Percentiles rank a stretch among this genome's conserved stretches.
These are phyloP conservation scores for Paecilomyces variotii DNA, from an alignment of 2,329 filamentous ascomycete species.

Conservation along the genomic window DNA sequence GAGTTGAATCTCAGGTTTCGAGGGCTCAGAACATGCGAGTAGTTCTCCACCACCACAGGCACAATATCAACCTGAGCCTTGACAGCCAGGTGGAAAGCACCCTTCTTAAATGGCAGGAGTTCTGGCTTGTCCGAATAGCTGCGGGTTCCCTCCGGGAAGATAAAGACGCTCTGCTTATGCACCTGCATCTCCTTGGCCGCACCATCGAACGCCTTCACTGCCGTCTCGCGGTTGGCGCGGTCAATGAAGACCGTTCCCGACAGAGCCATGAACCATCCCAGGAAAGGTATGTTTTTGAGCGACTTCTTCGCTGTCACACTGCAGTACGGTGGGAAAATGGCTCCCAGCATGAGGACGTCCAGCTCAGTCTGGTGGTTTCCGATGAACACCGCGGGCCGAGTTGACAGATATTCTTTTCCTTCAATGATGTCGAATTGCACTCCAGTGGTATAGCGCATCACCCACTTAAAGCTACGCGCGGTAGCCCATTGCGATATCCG, in stretches of 20 bases:
- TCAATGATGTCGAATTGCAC: conserved; percentile 65
- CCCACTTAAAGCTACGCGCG: conserved; percentile 69
- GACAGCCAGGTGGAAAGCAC: conserved; percentile 90
- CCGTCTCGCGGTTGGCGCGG: conserved; percentile 72
- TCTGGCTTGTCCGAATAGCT: conserved; percentile 76
- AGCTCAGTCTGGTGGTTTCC: conserved; percentile 96
- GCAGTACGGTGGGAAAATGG: conserved; percentile 84
- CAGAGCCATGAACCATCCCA: conserved; percentile 91
- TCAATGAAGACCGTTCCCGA: conserved; percentile 94
- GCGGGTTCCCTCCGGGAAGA: conserved; percentile 72
- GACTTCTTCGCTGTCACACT: conserved; percentile 87
- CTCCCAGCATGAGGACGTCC: conserved; percentile 84
- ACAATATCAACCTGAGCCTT: conserved; percentile 91
- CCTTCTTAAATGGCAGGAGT: conserved; percentile 96
- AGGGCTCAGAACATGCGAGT: conserved; percentile 62
- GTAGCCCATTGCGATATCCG: conserved; percentile 79
- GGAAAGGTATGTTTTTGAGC: conserved; percentile 68
- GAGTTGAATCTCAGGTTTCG: conserved; percentile 58
- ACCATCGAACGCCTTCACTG: conserved; percentile 74
- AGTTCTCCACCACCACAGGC: conserved; percentile 73
- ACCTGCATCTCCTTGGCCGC: conserved; percentile 72
- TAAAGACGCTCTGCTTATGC: conserved; percentile 54
- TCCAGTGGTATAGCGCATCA: conserved; percentile 68
- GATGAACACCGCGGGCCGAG: conserved; percentile 79
- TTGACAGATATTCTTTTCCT: conserved; percentile 56